Evolutionary conservation across 768 basidiomycete species (phyloP), one percentile per base, ranked within the genome.

Genomic region (Lactarius sp.): DNA sequence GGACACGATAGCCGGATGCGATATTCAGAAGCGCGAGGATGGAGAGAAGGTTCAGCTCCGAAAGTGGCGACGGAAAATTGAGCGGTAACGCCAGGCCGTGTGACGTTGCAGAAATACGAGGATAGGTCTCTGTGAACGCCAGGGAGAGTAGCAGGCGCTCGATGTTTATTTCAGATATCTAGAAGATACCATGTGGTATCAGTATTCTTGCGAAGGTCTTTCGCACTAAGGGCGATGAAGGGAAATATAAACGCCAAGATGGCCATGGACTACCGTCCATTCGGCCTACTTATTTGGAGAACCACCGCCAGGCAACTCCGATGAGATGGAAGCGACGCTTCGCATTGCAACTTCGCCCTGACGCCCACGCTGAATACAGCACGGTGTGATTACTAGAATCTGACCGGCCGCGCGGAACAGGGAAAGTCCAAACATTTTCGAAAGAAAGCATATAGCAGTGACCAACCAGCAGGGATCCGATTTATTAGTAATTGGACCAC

Each of bases 31-130:
- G 79, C 2, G 86, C 84, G 47, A 94, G 82, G 8, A 90, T 74
- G 51, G 86, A 84, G n/a, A 94, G 76, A 34, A 94, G 77, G 73
- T 93, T 94, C 62, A 96, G 77, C 74, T 96, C 93, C 49, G 87
- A 83, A 5, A 84, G 75, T 20, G 80, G 74, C 0, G 88, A 87
- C 42, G 88, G 77, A 69, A 94, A 96, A 2, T 86, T 85, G 56
- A 96, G 81, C 2, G 93, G 93, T 61, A 95, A 77, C 6, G 82
- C 77, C 55, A 92, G 78, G 34, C 91, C 91, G 74, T 93, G 90
- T 54, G 65, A 60, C 18, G 79, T 74, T 16, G 73, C 70, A 8
- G 85, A 85, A 3, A 89, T 81, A 56, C 84, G 81, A 61, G 81
- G 76, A 73, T 85, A 89, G 2, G 86, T 83, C 47, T 75, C 73